Conservation (phyloP, 345 rosid species). For the Salix udensis region DNA sequence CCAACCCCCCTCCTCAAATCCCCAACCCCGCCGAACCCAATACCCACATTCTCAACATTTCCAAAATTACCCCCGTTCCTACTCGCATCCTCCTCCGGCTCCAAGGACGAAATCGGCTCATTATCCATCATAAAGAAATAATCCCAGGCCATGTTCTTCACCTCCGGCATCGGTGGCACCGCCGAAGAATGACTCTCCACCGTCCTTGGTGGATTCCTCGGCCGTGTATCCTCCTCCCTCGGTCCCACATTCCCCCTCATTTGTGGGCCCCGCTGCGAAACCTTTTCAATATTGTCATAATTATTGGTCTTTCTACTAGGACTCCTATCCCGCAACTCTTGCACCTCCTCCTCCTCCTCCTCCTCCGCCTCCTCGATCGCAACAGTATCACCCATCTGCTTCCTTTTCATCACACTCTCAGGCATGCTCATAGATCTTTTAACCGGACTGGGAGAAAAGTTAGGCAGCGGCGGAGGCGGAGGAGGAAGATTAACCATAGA, state of each 20-base stretch:
- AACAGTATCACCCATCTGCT: slow-evolving; percentile 29
- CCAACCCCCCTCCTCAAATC: slow-evolving; percentile 13
- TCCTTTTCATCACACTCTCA: slow-evolving; percentile 15
- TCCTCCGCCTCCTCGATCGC: slow-evolving; percentile 43
- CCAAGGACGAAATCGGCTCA: slow-evolving; percentile 59
- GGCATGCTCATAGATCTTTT: slow-evolving; percentile 74
- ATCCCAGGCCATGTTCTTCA: slow-evolving; percentile 30
- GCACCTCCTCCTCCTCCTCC: slow-evolving; percentile 53
- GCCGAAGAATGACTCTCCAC: slow-evolving; percentile 26
- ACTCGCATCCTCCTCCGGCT: slow-evolving; percentile 25
- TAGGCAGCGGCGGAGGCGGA: slow-evolving; percentile 81
- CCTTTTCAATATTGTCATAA: slow-evolving; percentile 16
- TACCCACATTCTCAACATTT: slow-evolving; percentile 16
- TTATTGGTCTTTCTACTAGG: slow-evolving; percentile 18
- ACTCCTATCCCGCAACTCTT: slow-evolving; percentile 30
- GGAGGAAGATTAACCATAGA: slow-evolving; percentile 56
- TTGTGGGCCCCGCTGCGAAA: slow-evolving; percentile 21
- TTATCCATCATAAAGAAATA: slow-evolving; percentile 45
- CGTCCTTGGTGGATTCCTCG: slow-evolving; percentile 25
- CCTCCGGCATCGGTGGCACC: slow-evolving; percentile 47
- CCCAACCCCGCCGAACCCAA: not conserved
- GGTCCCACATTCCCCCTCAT: slow-evolving; percentile 27
- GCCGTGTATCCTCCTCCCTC: slow-evolving; percentile 24
- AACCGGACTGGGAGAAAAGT: slow-evolving; percentile 76
- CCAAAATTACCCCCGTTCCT: slow-evolving; percentile 5